Conservation (phyloP, 2,329 filamentous ascomycete genomes). For the Trichoderma lentiforme region DNA sequence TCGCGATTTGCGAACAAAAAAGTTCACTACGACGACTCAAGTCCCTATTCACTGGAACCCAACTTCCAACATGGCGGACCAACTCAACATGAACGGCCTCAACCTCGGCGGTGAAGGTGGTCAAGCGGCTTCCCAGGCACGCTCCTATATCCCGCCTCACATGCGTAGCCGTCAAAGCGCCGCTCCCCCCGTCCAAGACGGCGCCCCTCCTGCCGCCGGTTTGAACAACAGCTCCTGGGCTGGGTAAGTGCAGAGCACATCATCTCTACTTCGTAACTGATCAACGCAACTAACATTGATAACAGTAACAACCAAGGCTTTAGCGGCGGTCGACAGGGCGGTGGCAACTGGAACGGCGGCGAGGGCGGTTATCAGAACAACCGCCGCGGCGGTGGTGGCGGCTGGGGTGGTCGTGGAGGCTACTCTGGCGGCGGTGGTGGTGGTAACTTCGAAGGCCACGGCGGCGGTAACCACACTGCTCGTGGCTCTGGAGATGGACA, state of each 20-base stretch:
- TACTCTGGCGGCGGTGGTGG: constrained; percentile 30
- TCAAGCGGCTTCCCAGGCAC: constrained; percentile 35
- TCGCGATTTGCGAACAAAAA: constrained; percentile 6
- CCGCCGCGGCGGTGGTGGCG: constrained; percentile 34
- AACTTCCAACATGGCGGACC: constrained; percentile 67
- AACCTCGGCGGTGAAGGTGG: constrained; percentile 53
- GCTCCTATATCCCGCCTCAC: constrained; percentile 84
- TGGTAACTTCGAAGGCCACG: constrained; percentile 37
- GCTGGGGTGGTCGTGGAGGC: constrained; percentile 37
- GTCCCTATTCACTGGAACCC: constrained; percentile 23
- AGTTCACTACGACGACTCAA: not conserved
- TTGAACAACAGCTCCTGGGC: constrained; percentile 35
- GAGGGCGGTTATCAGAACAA: constrained; percentile 25
- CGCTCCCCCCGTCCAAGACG: constrained; percentile 27
- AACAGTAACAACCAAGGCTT: not conserved
- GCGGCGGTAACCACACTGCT: constrained; percentile 52
- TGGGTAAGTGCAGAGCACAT: constrained; percentile 36
- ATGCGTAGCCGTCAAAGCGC: constrained; percentile 57
- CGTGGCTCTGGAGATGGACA: constrained; percentile 90
- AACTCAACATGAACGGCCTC: constrained; percentile 78
- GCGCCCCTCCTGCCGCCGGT: constrained; percentile 23
- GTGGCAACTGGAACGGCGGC: constrained; percentile 15
- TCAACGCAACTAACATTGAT: not conserved
- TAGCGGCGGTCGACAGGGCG: constrained; percentile 13
- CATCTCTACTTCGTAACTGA: not conserved